Evolutionary conservation across 768 basidiomycete genomes (phyloP).

Genomic region (Hysterangium stoloniferum): DNA sequence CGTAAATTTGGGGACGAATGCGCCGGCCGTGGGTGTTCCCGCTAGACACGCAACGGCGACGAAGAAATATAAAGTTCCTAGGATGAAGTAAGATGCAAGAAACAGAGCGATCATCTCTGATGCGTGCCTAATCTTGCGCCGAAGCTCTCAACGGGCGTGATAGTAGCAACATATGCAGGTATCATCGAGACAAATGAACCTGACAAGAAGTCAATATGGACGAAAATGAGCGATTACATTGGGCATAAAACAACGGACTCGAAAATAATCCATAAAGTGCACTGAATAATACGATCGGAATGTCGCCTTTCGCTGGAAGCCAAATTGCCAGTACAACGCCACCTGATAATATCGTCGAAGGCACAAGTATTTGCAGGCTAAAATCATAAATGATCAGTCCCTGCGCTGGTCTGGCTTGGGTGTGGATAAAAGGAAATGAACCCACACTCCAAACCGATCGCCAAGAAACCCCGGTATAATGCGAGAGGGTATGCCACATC

Average conservation of each 20-base stretch:
- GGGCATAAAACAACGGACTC: conserved; percentile 16
- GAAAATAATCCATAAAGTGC: conserved; percentile 25
- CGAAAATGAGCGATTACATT: neutral
- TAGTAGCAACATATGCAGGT: conserved; percentile 25
- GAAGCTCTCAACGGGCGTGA: conserved; percentile 22
- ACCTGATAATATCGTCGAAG: conserved; percentile 19
- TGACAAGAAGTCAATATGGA: neutral
- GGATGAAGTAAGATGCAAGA: neutral
- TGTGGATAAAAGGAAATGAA: neutral
- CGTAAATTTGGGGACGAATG: conserved; percentile 20
- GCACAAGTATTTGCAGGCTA: conserved; percentile 24
- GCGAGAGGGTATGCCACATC: conserved; percentile 57
- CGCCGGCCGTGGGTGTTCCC: conserved; percentile 28
- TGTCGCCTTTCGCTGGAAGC: conserved; percentile 20
- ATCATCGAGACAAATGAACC: conserved; percentile 25
- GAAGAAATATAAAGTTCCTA: conserved; percentile 24
- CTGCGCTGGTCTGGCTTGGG: neutral
- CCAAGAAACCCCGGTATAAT: conserved; percentile 56
- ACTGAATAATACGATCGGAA: conserved; percentile 22
- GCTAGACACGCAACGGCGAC: conserved; percentile 24
- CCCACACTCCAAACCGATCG: conserved; percentile 44
- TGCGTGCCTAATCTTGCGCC: conserved; percentile 25
- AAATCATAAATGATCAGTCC: neutral
- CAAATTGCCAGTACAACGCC: conserved; percentile 23
- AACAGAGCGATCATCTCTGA: neutral